Evolutionary conservation across 2,329 filamentous ascomycete species (phyloP).

Genomic region (Zasmidium angulare): DNA sequence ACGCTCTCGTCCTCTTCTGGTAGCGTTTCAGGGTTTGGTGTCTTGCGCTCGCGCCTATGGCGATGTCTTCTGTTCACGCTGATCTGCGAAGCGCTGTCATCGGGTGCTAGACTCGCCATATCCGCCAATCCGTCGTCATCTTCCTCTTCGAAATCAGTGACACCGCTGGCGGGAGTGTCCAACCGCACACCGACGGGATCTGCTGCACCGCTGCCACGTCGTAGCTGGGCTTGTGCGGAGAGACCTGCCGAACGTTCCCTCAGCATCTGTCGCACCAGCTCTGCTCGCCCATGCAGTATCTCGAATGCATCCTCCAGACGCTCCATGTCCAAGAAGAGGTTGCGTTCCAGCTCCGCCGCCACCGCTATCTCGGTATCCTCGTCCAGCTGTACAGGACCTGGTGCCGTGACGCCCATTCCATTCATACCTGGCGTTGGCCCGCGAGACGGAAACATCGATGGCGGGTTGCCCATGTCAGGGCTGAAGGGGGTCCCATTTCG

Average conservation of each 20-base stretch:
- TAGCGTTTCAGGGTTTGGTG: slow-evolving; percentile 70
- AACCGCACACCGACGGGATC: slow-evolving; percentile 43
- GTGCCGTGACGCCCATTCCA: slow-evolving; percentile 37
- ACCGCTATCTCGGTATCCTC: slow-evolving; percentile 92
- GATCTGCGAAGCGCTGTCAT: slow-evolving; percentile 80
- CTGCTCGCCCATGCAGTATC: slow-evolving; percentile 80
- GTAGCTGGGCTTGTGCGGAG: slow-evolving; percentile 61
- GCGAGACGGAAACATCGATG: slow-evolving; percentile 34
- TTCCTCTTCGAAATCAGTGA: slow-evolving; percentile 35
- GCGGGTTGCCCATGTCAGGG: slow-evolving; percentile 29
- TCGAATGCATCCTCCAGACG: slow-evolving; percentile 92
- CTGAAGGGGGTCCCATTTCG: slow-evolving; percentile 52
- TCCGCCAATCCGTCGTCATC: slow-evolving; percentile 39
- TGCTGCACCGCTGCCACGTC: slow-evolving; percentile 51
- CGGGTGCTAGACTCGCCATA: slow-evolving; percentile 62
- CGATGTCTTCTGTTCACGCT: slow-evolving; percentile 65
- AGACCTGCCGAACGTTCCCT: slow-evolving; percentile 81
- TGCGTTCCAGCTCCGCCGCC: slow-evolving; percentile 85
- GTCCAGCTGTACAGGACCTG: slow-evolving; percentile 76
- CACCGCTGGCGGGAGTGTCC: slow-evolving; percentile 42
- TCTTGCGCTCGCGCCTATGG: slow-evolving; percentile 63
- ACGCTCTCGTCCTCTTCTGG: slow-evolving; percentile 63
- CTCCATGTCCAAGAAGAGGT: slow-evolving; percentile 94
- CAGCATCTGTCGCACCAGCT: slow-evolving; percentile 73
- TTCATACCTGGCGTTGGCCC: slow-evolving; percentile 32